These are phyloP conservation scores for Neurospora sp. DNA, from an alignment of 495 filamentous ascomycete genomes.

Conservation along the genomic window DNA sequence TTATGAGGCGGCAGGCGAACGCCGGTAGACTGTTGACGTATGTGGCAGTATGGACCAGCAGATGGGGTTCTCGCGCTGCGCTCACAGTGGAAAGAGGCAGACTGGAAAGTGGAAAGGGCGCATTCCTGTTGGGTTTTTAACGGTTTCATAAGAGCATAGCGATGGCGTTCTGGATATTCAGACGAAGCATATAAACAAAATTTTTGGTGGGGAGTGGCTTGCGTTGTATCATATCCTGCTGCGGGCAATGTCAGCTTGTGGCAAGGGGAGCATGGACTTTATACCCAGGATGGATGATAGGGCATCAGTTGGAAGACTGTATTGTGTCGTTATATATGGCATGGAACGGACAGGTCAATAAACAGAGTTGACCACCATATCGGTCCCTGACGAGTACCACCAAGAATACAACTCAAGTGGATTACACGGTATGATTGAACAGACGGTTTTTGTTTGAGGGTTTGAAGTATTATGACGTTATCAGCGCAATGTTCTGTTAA, in stretches of 20 bases:
- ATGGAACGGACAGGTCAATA: not conserved
- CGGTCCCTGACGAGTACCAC: too few species aligned
- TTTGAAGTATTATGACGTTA: not conserved
- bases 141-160: conserved; percentile 14
- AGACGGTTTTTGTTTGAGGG: not conserved
- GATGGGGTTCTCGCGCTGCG: not conserved
- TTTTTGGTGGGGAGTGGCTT: not conserved
- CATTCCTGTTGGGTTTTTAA: not conserved
- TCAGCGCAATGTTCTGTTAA: not conserved
- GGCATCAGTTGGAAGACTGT: not conserved
- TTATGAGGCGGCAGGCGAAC: not conserved
- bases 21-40: not conserved
- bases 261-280: not conserved
- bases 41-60: not conserved
- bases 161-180: conserved; percentile 15
- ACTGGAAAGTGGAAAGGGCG: not conserved
- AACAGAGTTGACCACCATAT: not conserved
- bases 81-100: not conserved
- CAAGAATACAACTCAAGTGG: not conserved
- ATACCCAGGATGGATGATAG: not conserved
- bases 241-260: not conserved
- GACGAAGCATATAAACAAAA: not conserved
- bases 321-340: not conserved
- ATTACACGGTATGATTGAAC: not conserved
- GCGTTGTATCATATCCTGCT: not conserved